Evolutionary conservation across 2,329 filamentous ascomycete genomes (phyloP), one percentile per base, ranked within the genome.

Genomic region (Diaporthe sp.): DNA sequence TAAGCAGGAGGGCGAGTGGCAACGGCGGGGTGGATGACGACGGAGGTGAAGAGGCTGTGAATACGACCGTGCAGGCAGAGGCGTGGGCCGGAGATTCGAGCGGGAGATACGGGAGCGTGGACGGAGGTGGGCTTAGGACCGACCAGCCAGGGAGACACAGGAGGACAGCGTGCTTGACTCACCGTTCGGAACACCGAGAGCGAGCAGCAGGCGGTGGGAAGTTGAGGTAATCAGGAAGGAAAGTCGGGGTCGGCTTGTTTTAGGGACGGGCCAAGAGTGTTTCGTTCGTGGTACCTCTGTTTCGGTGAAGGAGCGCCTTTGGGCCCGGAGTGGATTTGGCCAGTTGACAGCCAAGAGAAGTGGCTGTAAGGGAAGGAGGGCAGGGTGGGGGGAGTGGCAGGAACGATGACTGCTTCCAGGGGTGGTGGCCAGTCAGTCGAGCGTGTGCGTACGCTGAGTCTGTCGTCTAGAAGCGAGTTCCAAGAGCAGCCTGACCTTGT

Each of bases 11-110:
- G 49, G 65, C 34, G 67, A 61, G 71, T 65, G 72, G 73, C 69
- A 65, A 55, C 46, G 57, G 75, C 75, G 73, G 69, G 75, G 75
- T 62, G 75, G 34, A 75, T 75, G 75, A 76, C 75, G 73, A 74
- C 72, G 73, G 37, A 57, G 59, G 65, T 46, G 67, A 51, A 62
- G 55, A 74, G 65, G 73, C 73, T 44, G 68, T 71, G 46, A 69
- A 62, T 39, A 55, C 49, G 73, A 72, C 73, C 28, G 73, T 61
- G 73, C 68, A 72, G 73, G 67, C 68, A 72, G 59, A 72, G 53
- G 67, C 68, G 71, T 69, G 65, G 72, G 62, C 49, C 72, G 39
- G 72, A 31, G 37, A 61, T 70, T 69, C n/a, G 53, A 58, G 42
- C 71, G 74, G 58, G 31, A 73, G 51, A 37, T 31, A 42, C 70